Conservation (phyloP, 306 rosid genomes). For the Vicia sativa region DNA sequence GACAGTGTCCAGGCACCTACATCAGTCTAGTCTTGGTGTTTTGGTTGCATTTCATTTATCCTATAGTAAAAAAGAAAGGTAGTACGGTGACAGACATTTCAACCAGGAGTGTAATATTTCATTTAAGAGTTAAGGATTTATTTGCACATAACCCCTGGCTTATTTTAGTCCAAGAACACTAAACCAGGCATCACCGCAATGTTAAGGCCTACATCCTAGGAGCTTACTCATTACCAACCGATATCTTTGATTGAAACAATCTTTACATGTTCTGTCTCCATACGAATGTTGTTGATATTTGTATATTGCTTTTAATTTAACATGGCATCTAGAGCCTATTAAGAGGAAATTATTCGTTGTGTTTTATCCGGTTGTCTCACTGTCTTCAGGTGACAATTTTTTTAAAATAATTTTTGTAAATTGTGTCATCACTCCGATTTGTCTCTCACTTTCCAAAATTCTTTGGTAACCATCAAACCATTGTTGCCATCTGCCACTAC, state of each 20-base stretch:
- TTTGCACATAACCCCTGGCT: background rate
- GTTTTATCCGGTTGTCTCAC: no score
- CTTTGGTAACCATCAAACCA: no score
- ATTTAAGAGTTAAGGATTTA: background rate
- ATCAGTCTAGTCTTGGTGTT: background rate
- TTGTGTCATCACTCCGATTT: no score
- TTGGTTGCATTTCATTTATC: background rate
- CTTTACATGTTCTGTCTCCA: background rate
- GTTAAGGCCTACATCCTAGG: background rate
- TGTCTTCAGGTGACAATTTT: no score
- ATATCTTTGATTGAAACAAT: background rate
- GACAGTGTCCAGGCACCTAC: background rate
- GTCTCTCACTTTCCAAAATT: no score
- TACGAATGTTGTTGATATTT: no score
- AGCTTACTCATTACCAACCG: background rate
- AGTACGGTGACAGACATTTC: conserved; percentile 6
- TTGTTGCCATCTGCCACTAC: no score
- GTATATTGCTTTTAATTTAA: no score
- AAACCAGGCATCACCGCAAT: background rate
- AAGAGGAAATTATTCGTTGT: no score
- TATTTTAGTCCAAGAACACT: background rate
- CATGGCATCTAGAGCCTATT: no score
- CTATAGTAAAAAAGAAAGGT: background rate
- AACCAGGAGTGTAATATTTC: background rate
- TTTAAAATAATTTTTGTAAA: no score